These are phyloP conservation scores for Sechiopsis laciniata DNA, from an alignment of 306 rosid genomes.

Conservation along the genomic window DNA sequence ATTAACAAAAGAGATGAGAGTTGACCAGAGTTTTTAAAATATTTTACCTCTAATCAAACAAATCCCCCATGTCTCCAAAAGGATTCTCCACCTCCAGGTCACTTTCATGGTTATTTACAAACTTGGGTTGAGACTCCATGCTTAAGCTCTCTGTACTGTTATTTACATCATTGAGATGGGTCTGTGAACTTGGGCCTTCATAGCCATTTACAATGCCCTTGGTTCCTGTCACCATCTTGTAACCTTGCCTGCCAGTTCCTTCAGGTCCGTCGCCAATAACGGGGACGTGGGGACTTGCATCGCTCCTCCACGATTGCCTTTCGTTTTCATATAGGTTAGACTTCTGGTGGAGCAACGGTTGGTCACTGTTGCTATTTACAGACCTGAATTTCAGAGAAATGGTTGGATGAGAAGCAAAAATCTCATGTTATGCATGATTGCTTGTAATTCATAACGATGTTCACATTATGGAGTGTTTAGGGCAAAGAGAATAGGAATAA, in stretches of 20 bases:
- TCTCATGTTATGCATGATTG: conserved; percentile 23
- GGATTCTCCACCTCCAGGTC: conserved; percentile 67
- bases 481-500: neutral
- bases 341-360: conserved; percentile 34
- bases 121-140: conserved; percentile 57
- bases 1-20: conserved; percentile 4
- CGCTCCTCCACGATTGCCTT: conserved; percentile 38
- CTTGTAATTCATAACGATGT: neutral
- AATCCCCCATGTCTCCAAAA: conserved; percentile 44
- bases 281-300: conserved; percentile 36
- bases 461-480: no score
- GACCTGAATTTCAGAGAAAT: neutral
- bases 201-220: conserved; percentile 57
- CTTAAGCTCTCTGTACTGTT: conserved; percentile 53
- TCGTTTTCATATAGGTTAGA: conserved; percentile 39
- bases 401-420: neutral
- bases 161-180: conserved; percentile 75
- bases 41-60: conserved; percentile 45
- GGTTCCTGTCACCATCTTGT: conserved; percentile 34
- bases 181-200: conserved; percentile 43
- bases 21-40: neutral
- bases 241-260: conserved; percentile 43
- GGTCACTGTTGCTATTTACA: conserved; percentile 3
- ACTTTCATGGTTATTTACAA: conserved; percentile 60
- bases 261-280: conserved; percentile 33